Evolutionary conservation across 2,329 filamentous ascomycete species (phyloP).

Genomic region (Neoscytalidium dimidiatum): DNA sequence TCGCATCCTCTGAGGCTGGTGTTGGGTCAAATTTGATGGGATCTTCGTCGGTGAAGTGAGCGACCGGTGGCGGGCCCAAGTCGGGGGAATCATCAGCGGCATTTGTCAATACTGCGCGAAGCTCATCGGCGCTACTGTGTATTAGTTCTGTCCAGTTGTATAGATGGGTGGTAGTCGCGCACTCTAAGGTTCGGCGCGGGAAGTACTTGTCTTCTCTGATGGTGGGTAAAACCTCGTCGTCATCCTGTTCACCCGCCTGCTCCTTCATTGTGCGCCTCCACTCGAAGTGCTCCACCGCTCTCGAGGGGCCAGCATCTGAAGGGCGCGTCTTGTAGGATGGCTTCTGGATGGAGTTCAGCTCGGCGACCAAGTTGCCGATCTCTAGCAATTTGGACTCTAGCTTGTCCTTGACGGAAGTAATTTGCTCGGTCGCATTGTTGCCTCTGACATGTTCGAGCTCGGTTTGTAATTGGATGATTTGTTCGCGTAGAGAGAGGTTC

Average conservation of each 20-base stretch:
- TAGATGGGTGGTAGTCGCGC: constrained; percentile 33
- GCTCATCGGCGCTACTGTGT: constrained; percentile 58
- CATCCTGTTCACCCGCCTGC: constrained; percentile 45
- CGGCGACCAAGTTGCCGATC: constrained; percentile 66
- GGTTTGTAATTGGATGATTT: constrained; percentile 69
- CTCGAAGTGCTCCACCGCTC: constrained; percentile 1
- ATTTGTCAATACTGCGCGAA: constrained; percentile 55
- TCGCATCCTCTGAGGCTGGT: constrained; percentile 25
- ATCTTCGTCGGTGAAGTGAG: constrained; percentile 53
- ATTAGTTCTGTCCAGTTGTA: constrained; percentile 30
- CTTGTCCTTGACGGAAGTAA: constrained; percentile 68
- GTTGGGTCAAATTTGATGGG: constrained; percentile 47
- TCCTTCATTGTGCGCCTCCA: constrained; percentile 44
- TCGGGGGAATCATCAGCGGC: constrained; percentile 65
- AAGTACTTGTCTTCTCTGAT: constrained; percentile 71
- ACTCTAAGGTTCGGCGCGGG: constrained; percentile 70
- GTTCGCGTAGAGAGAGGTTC: constrained; percentile 71
- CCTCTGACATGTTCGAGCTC: constrained; percentile 64
- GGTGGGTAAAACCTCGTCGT: constrained; percentile 62
- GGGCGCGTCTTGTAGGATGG: neutral
- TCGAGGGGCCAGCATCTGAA: neutral
- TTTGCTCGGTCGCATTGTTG: constrained; percentile 64
- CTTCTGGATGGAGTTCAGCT: constrained; percentile 54
- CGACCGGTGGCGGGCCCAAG: constrained; percentile 61
- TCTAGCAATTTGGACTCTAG: constrained; percentile 73